Conservation (phyloP, 225 moss, liverwort and hornwort genomes). For the Climacium dendroides region DNA sequence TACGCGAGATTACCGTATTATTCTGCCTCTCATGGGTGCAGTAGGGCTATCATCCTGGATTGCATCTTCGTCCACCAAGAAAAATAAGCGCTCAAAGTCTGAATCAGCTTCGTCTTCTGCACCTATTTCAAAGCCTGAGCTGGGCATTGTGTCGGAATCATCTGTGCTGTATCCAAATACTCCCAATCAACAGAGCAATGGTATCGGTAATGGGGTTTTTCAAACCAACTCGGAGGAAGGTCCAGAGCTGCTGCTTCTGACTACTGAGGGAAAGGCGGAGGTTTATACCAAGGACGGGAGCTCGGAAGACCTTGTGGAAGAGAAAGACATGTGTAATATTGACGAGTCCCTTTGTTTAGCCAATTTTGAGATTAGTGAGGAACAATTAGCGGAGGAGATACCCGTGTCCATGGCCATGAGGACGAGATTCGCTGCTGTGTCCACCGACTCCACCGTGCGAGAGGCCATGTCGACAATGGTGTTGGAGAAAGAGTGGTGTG, state of each 20-base stretch:
- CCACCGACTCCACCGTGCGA: conserved; percentile 44
- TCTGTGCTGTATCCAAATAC: background rate
- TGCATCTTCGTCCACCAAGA: conserved; percentile 66
- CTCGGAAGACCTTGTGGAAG: conserved; percentile 10
- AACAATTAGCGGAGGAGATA: conserved; percentile 59
- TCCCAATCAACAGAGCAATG: conserved; percentile 1
- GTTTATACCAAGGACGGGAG: background rate
- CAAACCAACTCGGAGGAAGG: conserved; percentile 1
- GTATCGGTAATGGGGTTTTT: conserved; percentile 13
- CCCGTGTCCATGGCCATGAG: conserved; percentile 78
- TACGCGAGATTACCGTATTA: conserved; percentile 91
- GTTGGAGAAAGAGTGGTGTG: conserved; percentile 92
- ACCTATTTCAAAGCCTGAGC: background rate
- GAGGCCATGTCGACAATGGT: conserved; percentile 68
- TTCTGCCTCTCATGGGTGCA: conserved; percentile 91
- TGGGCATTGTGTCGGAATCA: background rate
- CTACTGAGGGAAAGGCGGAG: background rate
- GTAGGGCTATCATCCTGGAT: conserved; percentile 95
- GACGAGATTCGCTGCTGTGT: conserved; percentile 53
- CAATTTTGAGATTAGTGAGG: conserved; percentile 60
- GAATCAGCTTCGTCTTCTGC: conserved; percentile 6
- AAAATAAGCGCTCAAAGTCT: conserved; percentile 25
- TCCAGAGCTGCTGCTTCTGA: background rate
- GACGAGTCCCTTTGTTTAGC: conserved; percentile 68
- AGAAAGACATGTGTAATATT: conserved; percentile 48